phyloP scores from a whole-genome alignment of 805 yeast species.

The Isabelozyma gotoi region DNA sequence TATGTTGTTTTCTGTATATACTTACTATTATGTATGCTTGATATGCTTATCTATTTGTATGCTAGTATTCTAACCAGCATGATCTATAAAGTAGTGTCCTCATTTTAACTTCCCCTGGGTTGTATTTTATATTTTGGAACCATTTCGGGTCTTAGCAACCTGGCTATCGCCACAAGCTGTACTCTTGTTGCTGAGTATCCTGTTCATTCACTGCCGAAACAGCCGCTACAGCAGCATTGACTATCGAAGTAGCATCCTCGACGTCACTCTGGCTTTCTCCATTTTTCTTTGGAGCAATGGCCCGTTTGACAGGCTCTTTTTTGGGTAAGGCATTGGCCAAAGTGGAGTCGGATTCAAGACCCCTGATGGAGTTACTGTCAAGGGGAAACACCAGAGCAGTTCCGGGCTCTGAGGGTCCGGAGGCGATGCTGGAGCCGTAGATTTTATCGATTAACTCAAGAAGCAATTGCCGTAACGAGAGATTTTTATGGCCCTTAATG shows the following conservation, averaged over 20 bases:
- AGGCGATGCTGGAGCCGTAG: not conserved
- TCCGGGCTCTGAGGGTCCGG: not conserved
- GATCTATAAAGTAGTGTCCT: no score
- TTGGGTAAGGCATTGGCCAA: no score
- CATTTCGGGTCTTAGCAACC: no score
- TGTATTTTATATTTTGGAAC: no score
- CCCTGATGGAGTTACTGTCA: not conserved
- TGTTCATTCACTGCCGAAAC: constrained; percentile 27
- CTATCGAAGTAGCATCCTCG: constrained; percentile 30
- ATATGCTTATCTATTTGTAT: no score
- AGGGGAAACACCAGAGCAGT: not conserved
- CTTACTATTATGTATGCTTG: no score
- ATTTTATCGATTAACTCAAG: constrained; percentile 12
- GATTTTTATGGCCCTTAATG: constrained; percentile 39
- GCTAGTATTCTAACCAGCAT: no score
- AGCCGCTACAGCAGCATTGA: constrained; percentile 40
- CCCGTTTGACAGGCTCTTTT: not conserved
- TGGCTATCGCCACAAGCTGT: constrained; percentile 34
- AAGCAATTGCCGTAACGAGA: constrained; percentile 12
- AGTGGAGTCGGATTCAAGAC: no score
- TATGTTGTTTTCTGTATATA: no score
- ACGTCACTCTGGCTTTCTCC: constrained; percentile 4
- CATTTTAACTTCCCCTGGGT: no score
- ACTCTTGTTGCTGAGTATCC: constrained; percentile 34
- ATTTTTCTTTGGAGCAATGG: not conserved